These are phyloP conservation scores for Cupressus sempervirens DNA, from an alignment of 75 land plant genomes.

Conservation along the genomic window DNA sequence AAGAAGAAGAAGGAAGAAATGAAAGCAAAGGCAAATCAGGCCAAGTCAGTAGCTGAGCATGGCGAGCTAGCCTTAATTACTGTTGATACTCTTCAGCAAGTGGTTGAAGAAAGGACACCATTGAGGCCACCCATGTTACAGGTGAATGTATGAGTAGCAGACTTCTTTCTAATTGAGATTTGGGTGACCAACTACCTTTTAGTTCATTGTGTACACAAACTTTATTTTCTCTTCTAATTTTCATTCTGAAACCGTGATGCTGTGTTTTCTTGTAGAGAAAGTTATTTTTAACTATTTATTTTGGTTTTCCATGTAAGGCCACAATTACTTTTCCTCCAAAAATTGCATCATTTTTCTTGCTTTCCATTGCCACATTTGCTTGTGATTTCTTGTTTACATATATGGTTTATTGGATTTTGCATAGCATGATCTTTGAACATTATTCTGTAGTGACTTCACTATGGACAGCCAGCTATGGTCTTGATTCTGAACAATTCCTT, in stretches of 20 bases:
- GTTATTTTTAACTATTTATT: neutral
- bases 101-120: constrained; percentile 52
- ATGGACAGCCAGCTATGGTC: no score
- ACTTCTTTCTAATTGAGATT: neutral
- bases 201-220: neutral
- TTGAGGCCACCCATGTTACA: constrained; percentile 97
- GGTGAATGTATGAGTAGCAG: constrained; percentile 26
- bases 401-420: neutral
- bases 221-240: neutral
- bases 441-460: neutral
- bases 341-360: neutral
- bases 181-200: neutral
- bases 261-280: neutral
- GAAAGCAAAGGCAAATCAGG: constrained; percentile 68
- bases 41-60: constrained; percentile 73
- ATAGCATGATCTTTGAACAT: neutral
- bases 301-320: neutral
- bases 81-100: constrained; percentile 70
- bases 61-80: constrained; percentile 87
- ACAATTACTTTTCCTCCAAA: neutral
- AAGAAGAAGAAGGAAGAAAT: constrained; percentile 87
- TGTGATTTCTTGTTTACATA: neutral
- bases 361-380: neutral
- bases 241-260: neutral
- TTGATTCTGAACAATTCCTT: neutral